Evolutionary conservation across 2,329 filamentous ascomycete species (phyloP), one percentile per base, ranked within the genome.

Genomic region (Grosmannia penicillata): DNA sequence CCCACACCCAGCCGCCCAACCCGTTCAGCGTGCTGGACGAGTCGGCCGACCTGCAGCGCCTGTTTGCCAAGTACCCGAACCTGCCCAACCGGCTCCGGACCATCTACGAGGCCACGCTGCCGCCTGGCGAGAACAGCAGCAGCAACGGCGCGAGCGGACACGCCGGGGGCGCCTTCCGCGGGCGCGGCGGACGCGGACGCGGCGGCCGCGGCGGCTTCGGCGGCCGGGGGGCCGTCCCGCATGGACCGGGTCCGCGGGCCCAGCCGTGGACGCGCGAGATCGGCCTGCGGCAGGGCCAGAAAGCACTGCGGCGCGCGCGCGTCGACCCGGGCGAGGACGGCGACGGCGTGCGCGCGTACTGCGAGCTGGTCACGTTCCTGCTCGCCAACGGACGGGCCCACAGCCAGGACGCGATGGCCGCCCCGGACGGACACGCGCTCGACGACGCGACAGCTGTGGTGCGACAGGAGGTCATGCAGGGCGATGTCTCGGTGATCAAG

Each of bases 271-370:
- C 68, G 18, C 59, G 62, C 32, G 72, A 78, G 36, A 59, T 68
- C 6, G 75, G 75, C 7, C 60, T 75, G 35, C 59, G 66, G 38
- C 66, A 66, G 17, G 76, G 72, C 2, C 65, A 71, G 32, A 60
- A 65, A 17, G 66, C 65, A 13, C 55, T 80, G 41, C 65, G 66
- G 30, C 61, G 55, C 38, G 66, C 68, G 25, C 61, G 68, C 41
- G 58, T 59, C 24, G 60, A 63, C 23, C 60, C 64, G 2, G 62
- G 66, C n/a, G 63, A 68, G 46, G 67, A 68, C 41, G 72, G 72
- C 23, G 71, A 77, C 46, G 74, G 62, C 5, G 59, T 80, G 23
- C 59, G 68, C 37, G 75, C 78, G 53, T 80, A 75, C 48, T 68
- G 66, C 33, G 69, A 72, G 43, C 56, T 78, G 18, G 62, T 78